Percentiles rank a stretch among this genome's conserved stretches.
These are phyloP conservation scores for Emergomyces orientalis DNA, from an alignment of 2,329 filamentous ascomycete species.

Conservation along the genomic window DNA sequence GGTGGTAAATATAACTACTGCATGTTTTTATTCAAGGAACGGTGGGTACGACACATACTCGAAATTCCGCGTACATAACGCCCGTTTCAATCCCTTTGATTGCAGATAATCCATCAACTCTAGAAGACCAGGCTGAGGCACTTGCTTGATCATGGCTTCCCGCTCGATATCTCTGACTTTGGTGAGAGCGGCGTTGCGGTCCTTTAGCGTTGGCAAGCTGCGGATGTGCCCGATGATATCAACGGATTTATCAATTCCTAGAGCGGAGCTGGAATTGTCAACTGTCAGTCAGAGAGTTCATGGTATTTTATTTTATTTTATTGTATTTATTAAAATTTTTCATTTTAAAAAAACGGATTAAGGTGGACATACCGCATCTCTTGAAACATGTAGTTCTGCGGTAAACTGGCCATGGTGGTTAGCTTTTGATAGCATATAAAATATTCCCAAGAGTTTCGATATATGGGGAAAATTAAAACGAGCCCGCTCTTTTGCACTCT, in stretches of 20 bases:
- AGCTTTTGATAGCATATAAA: background rate
- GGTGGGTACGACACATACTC: constrained; percentile 42
- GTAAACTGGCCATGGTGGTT: constrained; percentile 48
- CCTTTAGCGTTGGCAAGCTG: constrained; percentile 50
- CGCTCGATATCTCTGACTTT: constrained; percentile 73
- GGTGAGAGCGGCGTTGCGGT: constrained; percentile 57
- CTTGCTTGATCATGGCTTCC: constrained; percentile 66
- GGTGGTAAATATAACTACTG: background rate
- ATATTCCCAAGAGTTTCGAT: background rate
- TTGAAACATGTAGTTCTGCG: constrained; percentile 91
- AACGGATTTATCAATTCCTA: constrained; percentile 59
- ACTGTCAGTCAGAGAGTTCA: constrained; percentile 23
- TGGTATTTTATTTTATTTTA: background rate
- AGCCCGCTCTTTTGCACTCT: background rate
- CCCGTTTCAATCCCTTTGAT: constrained; percentile 56
- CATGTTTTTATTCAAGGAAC: background rate
- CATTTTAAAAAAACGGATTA: background rate
- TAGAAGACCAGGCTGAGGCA: constrained; percentile 69
- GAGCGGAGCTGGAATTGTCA: constrained; percentile 37
- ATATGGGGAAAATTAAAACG: background rate
- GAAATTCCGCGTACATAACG: constrained; percentile 91
- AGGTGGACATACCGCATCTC: constrained; percentile 59
- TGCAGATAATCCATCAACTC: constrained; percentile 77
- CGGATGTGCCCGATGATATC: constrained; percentile 91
- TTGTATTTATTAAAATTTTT: too few relatives aligned